Conservation (phyloP, 352 stramenopile species). For the Thalassiosira ordinaria region DNA sequence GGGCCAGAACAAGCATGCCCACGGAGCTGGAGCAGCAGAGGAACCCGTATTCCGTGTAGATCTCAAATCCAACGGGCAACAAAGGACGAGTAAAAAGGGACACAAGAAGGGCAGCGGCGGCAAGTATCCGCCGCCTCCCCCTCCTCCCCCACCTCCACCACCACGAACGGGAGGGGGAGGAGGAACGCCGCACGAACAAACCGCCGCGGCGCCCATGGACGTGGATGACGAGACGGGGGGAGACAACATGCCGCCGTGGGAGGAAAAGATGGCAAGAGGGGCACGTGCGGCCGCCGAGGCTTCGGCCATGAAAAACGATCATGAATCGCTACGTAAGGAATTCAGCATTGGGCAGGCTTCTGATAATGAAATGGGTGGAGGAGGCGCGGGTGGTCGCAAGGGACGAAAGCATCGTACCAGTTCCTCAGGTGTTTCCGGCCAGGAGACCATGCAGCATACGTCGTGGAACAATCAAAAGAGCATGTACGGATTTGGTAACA, state of each 20-base stretch:
- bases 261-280: constrained; percentile 40
- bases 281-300: constrained; percentile 22
- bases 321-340: constrained; percentile 41
- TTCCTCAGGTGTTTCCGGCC: no score
- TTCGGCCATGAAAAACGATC: constrained; percentile 49
- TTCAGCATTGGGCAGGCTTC: constrained; percentile 31
- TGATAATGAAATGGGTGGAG: no score
- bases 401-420: no score
- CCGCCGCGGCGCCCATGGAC: constrained; percentile 49
- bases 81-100: constrained; percentile 10
- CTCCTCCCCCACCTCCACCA: constrained; percentile 38
- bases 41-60: constrained; percentile 44
- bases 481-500: background rate
- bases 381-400: no score
- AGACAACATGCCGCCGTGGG: constrained; percentile 15
- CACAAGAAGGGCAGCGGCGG: constrained; percentile 19
- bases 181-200: no score
- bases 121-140: constrained; percentile 28
- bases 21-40: no score
- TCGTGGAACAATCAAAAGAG: constrained; percentile 13
- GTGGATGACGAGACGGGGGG: constrained; percentile 28
- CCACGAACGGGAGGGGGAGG: no score
- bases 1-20: no score
- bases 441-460: no score
- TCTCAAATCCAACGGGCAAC: constrained; percentile 35